phyloP scores from a whole-genome alignment of 208 protist genomes.

The Herpetomonas samuelpessoai region DNA sequence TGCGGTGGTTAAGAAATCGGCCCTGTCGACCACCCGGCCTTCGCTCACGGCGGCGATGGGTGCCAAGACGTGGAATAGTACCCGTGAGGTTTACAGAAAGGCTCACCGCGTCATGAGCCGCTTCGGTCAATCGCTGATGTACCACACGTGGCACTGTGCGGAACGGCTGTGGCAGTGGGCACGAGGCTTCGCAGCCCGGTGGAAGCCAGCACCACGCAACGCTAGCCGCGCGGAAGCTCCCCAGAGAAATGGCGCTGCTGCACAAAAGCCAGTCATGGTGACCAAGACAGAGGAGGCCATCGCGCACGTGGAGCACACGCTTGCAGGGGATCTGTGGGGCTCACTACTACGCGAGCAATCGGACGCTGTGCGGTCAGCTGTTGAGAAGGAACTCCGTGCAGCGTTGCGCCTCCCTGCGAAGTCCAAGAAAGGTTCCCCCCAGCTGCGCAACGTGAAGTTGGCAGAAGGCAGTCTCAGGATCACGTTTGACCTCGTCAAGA shows the following conservation, averaged over 20 bases:
- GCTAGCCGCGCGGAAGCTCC: too few relatives aligned
- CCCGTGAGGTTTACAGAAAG: not conserved
- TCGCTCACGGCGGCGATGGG: too few relatives aligned
- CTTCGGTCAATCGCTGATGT: not conserved
- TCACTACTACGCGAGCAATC: slow-evolving; percentile 7
- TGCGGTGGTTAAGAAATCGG: too few relatives aligned
- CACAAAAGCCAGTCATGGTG: too few relatives aligned
- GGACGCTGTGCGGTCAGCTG: slow-evolving; percentile 12
- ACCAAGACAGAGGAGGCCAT: too few relatives aligned
- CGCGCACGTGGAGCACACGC: slow-evolving; percentile 2
- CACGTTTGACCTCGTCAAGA: slow-evolving; percentile 10
- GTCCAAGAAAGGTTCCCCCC: not conserved
- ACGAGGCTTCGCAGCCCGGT: too few relatives aligned
- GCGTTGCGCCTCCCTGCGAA: slow-evolving; percentile 10
- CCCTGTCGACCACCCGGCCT: too few relatives aligned
- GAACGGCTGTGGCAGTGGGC: not conserved
- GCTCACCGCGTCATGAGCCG: not conserved
- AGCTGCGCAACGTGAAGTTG: slow-evolving; percentile 11
- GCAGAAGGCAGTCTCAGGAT: slow-evolving; percentile 20
- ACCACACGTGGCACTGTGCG: not conserved
- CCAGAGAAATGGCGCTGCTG: too few relatives aligned
- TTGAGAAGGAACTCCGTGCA: slow-evolving; percentile 18
- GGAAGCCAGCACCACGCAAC: too few relatives aligned
- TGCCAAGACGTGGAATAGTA: too few relatives aligned
- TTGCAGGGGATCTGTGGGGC: slow-evolving; percentile 24